Evolutionary conservation across 768 basidiomycete genomes (phyloP), one percentile per base, ranked within the genome.

Genomic region (Phlebiopsis flavidoalba): DNA sequence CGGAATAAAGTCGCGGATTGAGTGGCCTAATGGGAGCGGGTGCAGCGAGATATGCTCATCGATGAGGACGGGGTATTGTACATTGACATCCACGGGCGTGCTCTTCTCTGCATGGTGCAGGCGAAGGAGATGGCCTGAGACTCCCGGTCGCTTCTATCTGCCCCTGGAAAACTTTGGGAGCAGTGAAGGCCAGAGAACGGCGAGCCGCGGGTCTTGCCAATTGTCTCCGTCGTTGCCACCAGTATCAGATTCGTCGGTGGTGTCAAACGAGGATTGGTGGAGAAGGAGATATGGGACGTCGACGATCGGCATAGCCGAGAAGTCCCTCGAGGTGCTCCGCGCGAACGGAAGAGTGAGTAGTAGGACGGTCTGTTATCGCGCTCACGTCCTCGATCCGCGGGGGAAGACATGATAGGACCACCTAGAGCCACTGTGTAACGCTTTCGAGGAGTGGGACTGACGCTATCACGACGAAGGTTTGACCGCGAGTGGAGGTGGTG

Each of bases 351-450:
- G 64, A 57, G 2, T 31, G 40, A 14, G 65, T 63, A 15, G 47
- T 35, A 5, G 67, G 60, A 0, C 69, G 72, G 33, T 72, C 69
- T 54, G 69, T n/a, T 68, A 4, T 71, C 74, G 37, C 63, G 37
- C 65, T 72, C 56, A 65, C 74, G 31, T 64, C 69, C 60, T 65
- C 71, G 40, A 67, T 65, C 62, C 6, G 26, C n/a, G 8, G 54
- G 50, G 22, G 22, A 1, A 69, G 58, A 40, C 64, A 83, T 80
- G 61, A 91, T 84, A 0, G 89, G 87, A 2, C 83, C 87, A 10
- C 90, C 91, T 0, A 94, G 79, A 0, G 92, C 91, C 35, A 93
- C 91, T 0, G 92, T 93, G 69, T 94, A 93, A 43, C 92, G 80
- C 67, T 94, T 94, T 61, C 91, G 76, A 1, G 78, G 73, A 0